phyloP scores from a whole-genome alignment of 257 asterid species.

The Galeopsis tetrahit region DNA sequence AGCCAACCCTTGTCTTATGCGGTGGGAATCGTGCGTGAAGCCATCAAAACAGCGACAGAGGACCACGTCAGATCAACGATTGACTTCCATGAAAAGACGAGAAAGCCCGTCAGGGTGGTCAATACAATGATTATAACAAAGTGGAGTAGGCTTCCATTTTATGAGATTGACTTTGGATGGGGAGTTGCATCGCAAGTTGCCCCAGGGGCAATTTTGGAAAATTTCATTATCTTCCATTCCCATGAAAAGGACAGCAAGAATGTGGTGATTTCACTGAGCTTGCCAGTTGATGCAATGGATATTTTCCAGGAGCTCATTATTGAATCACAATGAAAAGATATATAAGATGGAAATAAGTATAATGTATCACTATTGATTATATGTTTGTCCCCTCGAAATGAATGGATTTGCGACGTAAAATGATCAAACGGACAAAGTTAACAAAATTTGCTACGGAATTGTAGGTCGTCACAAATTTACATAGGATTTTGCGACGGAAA shows the following conservation, averaged over 20 bases:
- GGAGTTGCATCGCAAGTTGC: slow-evolving; percentile 3
- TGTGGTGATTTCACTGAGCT: not conserved
- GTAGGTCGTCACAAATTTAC: too few relatives aligned
- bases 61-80: slow-evolving; percentile 17
- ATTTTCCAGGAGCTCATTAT: not conserved
- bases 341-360: too few relatives aligned
- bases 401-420: too few relatives aligned
- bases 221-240: not conserved
- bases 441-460: too few relatives aligned
- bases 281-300: slow-evolving; percentile 18
- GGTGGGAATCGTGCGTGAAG: not conserved
- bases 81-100: slow-evolving; percentile 10
- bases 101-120: not conserved
- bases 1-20: not conserved
- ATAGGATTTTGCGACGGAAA: too few relatives aligned
- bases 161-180: slow-evolving; percentile 21
- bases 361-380: too few relatives aligned
- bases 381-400: too few relatives aligned
- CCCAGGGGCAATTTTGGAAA: not conserved
- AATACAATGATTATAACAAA: not conserved
- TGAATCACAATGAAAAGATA: too few relatives aligned
- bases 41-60: not conserved
- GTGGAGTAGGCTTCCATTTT: slow-evolving; percentile 22
- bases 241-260: not conserved
- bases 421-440: too few relatives aligned